Evolutionary conservation across 257 asterid species (phyloP).

Genomic region (Avicennia marina): DNA sequence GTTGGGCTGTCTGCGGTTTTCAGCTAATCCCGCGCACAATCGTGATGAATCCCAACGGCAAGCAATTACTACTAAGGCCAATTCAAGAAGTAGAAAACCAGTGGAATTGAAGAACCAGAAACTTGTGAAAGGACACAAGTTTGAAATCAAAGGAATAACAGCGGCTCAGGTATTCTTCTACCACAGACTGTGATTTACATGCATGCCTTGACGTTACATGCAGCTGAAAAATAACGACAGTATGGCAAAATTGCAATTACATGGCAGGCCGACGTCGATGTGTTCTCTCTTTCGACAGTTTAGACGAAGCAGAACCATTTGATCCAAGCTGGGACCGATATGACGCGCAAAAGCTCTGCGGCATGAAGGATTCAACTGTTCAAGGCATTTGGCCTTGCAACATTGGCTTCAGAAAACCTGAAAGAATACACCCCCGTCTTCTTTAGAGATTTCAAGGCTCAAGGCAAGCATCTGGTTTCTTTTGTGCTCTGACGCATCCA

Average conservation of each 20-base stretch:
- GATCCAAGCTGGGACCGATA: conserved; percentile 53
- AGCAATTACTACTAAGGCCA: conserved; percentile 42
- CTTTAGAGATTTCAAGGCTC: conserved; percentile 55
- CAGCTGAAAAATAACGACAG: neutral
- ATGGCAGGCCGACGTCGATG: conserved; percentile 67
- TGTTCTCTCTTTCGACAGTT: conserved; percentile 48
- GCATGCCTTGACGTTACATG: neutral
- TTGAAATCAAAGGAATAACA: conserved; percentile 48
- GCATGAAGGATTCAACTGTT: conserved; percentile 34
- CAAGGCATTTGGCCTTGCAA: conserved; percentile 66
- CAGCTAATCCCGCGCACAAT: conserved; percentile 41
- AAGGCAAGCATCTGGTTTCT: conserved; percentile 41
- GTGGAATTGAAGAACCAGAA: conserved; percentile 23
- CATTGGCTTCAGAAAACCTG: conserved; percentile 56
- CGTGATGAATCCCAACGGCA: conserved; percentile 33
- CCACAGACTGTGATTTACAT: neutral
- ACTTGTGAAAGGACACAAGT: conserved; percentile 32
- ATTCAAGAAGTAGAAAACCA: conserved; percentile 36
- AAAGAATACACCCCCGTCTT: conserved; percentile 73
- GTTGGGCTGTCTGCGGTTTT: conserved; percentile 41
- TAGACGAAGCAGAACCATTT: conserved; percentile 58
- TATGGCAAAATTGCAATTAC: neutral
- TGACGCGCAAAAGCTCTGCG: conserved; percentile 54
- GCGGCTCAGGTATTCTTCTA: conserved; percentile 34
- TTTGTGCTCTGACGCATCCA: conserved; percentile 58